Base-by-base conservation (phyloP, 2,329 filamentous ascomycete species). In the Mycogone perniciosa region DNA sequence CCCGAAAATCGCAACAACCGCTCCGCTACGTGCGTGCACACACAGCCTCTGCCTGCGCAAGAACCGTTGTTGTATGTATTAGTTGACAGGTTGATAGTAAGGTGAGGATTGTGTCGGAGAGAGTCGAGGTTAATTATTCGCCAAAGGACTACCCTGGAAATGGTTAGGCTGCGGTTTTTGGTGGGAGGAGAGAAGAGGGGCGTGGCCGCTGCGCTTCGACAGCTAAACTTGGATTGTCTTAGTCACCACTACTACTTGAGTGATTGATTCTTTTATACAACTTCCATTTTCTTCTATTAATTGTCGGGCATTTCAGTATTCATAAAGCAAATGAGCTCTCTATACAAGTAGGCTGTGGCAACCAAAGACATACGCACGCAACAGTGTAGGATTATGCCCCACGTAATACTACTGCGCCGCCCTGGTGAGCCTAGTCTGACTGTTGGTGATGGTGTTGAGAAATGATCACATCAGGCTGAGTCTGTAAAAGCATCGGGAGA, bases 1-100 rank as follows among this genome's bases (percentile, higher is more conserved):
- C 56, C 56, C 45, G 39, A 50, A 57, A 58, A 57, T 59, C 52
- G 57, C 57, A 60, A 56, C 53, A 56, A 52, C 54, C 54, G 51
- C 56, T 57, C 48, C 49, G 52, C 52, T 55, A 49, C 43, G 11
- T 46, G 39, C 31, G 44, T 46, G 44, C 37, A 39, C 51, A 50
- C 41, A 51, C 44, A 52, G 50, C 45, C 31, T 46, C 30, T 57
- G 52, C 54, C 52, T 52, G 50, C 45, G 43, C 48, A 51, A 48
- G 52, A 51, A 42, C 44, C 31, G 13, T 37, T 30, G 44, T 20
- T 20, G 42, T 37, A 7, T 31, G 43, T 27, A 41, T 43, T 41
- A 47, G 33, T 31, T 40, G 45, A 43, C 43, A 31, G 42, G 33
- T 20, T 30, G 48, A 41, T 46, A 43, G 27, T 45, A 35, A 50